Evolutionary conservation across 1,284 basidiomycete species (phyloP).

Genomic region (Marasmius tenuissimus): DNA sequence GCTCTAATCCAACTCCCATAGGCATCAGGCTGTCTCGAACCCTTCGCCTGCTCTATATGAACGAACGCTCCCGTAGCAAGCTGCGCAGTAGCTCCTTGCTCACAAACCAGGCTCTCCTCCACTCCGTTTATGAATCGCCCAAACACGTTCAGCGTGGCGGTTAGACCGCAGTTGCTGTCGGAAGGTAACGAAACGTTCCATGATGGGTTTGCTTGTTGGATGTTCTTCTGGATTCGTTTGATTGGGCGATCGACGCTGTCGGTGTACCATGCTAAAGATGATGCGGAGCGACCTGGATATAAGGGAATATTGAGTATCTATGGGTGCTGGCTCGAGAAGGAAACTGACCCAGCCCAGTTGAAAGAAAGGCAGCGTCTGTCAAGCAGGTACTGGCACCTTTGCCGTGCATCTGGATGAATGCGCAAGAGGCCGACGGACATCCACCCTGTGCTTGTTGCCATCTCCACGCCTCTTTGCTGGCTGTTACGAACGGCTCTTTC

Average conservation of each 20-base stretch:
- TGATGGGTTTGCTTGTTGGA: conserved; percentile 28
- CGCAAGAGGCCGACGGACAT: conserved; percentile 36
- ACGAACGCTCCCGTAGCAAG: conserved; percentile 37
- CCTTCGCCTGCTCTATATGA: conserved; percentile 39
- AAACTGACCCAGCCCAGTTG: conserved; percentile 39
- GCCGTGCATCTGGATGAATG: conserved; percentile 45
- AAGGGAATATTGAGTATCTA: neutral
- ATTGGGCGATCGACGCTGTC: conserved; percentile 28
- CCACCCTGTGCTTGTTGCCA: conserved; percentile 38
- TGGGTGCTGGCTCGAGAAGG: neutral
- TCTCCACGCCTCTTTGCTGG: conserved; percentile 30
- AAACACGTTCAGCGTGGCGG: conserved; percentile 43
- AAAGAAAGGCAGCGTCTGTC: conserved; percentile 39
- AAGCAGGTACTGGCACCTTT: conserved; percentile 36
- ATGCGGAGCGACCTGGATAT: conserved; percentile 13
- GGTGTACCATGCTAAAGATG: conserved; percentile 23
- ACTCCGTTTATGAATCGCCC: conserved; percentile 42
- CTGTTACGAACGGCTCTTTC: conserved; percentile 35
- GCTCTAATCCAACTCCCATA: conserved; percentile 35
- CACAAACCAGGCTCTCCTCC: conserved; percentile 29
- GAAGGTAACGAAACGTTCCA: conserved; percentile 39
- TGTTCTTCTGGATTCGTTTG: conserved; percentile 31
- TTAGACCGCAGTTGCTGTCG: conserved; percentile 36
- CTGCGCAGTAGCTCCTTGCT: conserved; percentile 20
- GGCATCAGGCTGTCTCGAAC: conserved; percentile 18